A percentile compares a stretch with the other conserved stretches of the same genome.
Evolutionary conservation across 2,329 filamentous ascomycete species (phyloP).

Genomic region (Epichloe aotearoae): DNA sequence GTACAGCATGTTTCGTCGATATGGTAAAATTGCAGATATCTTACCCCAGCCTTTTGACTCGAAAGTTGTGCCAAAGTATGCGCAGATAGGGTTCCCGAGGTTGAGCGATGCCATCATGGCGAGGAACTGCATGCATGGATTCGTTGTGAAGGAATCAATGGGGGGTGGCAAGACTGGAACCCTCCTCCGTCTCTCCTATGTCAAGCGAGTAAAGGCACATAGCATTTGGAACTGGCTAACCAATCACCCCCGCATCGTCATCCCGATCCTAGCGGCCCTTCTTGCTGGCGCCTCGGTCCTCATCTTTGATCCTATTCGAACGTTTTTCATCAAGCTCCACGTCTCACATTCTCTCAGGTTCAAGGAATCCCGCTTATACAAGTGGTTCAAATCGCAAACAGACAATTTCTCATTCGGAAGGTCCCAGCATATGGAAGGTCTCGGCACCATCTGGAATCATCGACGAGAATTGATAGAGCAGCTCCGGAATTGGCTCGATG

Average conservation of each 20-base stretch:
- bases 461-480: conserved; percentile 70
- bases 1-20: conserved; percentile 76
- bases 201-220: conserved; percentile 61
- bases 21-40: conserved; percentile 85
- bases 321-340: conserved; percentile 82
- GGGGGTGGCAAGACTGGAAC: conserved; percentile 73
- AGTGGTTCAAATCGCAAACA: conserved; percentile 57
- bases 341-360: conserved; percentile 66
- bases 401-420: conserved; percentile 53
- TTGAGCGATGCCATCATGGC: conserved; percentile 73
- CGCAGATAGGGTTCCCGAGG: conserved; percentile 62
- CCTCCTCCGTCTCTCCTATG: conserved; percentile 68
- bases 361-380: conserved; percentile 58
- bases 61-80: conserved; percentile 69
- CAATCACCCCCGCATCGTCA: conserved; percentile 74
- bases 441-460: conserved; percentile 79
- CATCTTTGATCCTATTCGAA: conserved; percentile 87
- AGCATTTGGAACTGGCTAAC: conserved; percentile 81
- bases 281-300: conserved; percentile 73
- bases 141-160: conserved; percentile 51
- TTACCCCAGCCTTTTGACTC: conserved; percentile 71
- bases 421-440: conserved; percentile 50
- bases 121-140: conserved; percentile 84
- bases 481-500: conserved; percentile 73
- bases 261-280: conserved; percentile 70